Conservation (phyloP, 495 filamentous ascomycete species). For the Gamarada debralockiae region DNA sequence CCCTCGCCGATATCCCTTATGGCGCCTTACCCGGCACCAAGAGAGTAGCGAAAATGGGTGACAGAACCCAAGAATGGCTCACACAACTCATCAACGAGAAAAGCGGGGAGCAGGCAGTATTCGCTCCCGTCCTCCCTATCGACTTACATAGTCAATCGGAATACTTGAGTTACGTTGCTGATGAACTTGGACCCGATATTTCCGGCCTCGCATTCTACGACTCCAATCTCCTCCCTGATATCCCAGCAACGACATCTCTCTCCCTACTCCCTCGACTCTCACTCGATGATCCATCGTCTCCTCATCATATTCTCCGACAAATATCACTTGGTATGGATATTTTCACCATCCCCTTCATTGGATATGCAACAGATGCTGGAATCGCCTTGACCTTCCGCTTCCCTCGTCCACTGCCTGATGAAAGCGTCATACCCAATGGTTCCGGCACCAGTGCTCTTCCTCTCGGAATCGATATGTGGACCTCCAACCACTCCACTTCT, state of each 20-base stretch:
- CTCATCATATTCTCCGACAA: constrained; percentile 71
- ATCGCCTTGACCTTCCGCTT: constrained; percentile 82
- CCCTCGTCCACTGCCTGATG: constrained; percentile 30
- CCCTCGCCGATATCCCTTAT: constrained; percentile 70
- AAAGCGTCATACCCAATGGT: background rate
- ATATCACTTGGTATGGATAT: constrained; percentile 75
- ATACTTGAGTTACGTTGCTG: constrained; percentile 65
- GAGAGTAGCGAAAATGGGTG: constrained; percentile 75
- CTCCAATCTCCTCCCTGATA: constrained; percentile 58
- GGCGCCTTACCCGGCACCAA: constrained; percentile 57
- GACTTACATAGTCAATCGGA: constrained; percentile 67
- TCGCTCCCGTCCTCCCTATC: constrained; percentile 79
- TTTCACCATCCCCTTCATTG: constrained; percentile 71
- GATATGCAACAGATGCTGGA: constrained; percentile 73
- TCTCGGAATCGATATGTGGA: constrained; percentile 77
- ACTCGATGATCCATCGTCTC: constrained; percentile 60
- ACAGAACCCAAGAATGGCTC: constrained; percentile 74
- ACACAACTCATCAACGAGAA: constrained; percentile 48
- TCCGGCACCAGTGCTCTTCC: constrained; percentile 30
- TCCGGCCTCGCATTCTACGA: constrained; percentile 83
- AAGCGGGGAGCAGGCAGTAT: constrained; percentile 46
- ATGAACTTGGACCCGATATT: constrained; percentile 49
- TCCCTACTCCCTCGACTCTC: constrained; percentile 66
- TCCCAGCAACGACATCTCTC: constrained; percentile 51
- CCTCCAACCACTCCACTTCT: constrained; percentile 47